These are phyloP conservation scores for Trichosporon inkin DNA, from an alignment of 1,284 basidiomycete genomes.

Conservation along the genomic window DNA sequence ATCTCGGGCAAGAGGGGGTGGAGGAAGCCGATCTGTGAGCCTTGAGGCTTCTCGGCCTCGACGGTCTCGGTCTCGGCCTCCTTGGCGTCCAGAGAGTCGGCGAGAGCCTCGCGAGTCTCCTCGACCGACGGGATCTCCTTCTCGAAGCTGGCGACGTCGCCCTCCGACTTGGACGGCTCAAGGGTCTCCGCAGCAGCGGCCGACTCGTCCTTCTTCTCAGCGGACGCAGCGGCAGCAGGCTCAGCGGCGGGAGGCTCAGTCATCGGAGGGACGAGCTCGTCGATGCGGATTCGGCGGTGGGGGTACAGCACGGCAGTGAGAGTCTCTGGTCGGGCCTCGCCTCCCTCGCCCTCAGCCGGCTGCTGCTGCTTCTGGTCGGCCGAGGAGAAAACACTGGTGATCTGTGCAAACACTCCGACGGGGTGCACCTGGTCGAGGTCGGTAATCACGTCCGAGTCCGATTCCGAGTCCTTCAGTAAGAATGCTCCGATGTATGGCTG, in stretches of 20 bases:
- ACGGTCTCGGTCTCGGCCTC: constrained; percentile 12
- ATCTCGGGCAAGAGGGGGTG: constrained; percentile 69
- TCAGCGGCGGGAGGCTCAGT: constrained; percentile 15
- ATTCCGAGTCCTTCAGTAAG: constrained; percentile 88
- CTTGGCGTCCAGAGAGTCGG: constrained; percentile 13
- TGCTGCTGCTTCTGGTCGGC: constrained; percentile 36
- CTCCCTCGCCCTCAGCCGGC: constrained; percentile 57
- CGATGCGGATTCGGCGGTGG: constrained; percentile 86
- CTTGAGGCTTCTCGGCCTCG: constrained; percentile 2
- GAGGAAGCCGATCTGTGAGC: constrained; percentile 63
- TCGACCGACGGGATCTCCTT: constrained; percentile 54
- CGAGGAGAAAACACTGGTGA: constrained; percentile 87
- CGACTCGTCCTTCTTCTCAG: neutral
- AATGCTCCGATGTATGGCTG: constrained; percentile 98
- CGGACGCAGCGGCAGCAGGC: neutral
- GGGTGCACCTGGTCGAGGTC: constrained; percentile 82
- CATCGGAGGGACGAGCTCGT: constrained; percentile 61
- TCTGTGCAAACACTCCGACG: constrained; percentile 96
- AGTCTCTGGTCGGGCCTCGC: constrained; percentile 59
- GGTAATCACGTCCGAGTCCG: constrained; percentile 89
- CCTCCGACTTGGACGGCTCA: constrained; percentile 29
- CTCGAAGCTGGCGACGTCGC: constrained; percentile 59
- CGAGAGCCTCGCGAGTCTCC: constrained; percentile 51
- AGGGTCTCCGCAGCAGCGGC: constrained; percentile 28
- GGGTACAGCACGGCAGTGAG: constrained; percentile 94